Conservation (phyloP, 2,329 filamentous ascomycete genomes). For the Trichoderma brevicompactum region DNA sequence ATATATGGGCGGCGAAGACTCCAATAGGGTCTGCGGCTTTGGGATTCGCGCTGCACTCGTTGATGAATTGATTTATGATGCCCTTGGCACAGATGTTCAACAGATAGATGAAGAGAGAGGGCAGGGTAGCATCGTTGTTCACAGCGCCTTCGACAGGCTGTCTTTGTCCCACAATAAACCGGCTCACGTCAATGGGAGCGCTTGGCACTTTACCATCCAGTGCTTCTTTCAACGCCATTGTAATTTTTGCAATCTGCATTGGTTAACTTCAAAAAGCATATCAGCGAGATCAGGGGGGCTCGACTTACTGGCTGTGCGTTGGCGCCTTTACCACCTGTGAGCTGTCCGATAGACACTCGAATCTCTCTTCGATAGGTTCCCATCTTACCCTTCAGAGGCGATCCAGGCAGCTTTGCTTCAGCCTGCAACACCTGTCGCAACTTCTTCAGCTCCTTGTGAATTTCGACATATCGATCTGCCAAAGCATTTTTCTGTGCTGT, state of each 20-base stretch:
- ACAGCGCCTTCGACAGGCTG: conserved; percentile 54
- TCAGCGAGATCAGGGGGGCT: not conserved
- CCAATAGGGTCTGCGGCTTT: conserved; percentile 77
- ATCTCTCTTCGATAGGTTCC: conserved; percentile 75
- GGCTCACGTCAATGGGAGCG: conserved; percentile 56
- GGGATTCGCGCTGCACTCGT: conserved; percentile 66
- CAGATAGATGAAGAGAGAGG: conserved; percentile 72
- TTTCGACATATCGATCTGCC: conserved; percentile 54
- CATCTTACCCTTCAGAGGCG: conserved; percentile 64
- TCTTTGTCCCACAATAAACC: conserved; percentile 55
- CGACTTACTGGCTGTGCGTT: conserved; percentile 54
- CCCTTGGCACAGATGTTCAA: conserved; percentile 77
- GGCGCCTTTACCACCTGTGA: conserved; percentile 66
- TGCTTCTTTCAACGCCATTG: conserved; percentile 55
- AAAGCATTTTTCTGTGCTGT: conserved; percentile 22
- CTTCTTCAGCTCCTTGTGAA: conserved; percentile 72
- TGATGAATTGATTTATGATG: conserved; percentile 70
- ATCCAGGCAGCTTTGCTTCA: conserved; percentile 53
- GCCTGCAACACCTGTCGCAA: conserved; percentile 66
- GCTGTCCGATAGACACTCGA: conserved; percentile 72
- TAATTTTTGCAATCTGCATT: conserved; percentile 45
- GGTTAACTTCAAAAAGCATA: not conserved
- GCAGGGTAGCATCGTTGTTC: conserved; percentile 59
- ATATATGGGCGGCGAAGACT: conserved; percentile 74
- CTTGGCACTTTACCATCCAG: conserved; percentile 57